phyloP scores from a whole-genome alignment of 306 rosid genomes.

The Hippophae tibetana region DNA sequence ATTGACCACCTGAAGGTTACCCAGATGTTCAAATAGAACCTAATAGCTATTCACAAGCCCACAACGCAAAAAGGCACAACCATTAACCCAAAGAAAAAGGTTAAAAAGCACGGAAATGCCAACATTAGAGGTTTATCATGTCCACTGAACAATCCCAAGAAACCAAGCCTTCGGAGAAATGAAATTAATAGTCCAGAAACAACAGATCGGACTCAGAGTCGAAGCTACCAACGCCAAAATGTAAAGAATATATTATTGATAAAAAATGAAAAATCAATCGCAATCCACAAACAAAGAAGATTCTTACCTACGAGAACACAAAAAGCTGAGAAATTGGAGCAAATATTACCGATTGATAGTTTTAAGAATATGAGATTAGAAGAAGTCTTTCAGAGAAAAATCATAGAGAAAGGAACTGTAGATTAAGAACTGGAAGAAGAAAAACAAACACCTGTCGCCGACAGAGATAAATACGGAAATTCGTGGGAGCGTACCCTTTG shows the following conservation, averaged over 20 bases:
- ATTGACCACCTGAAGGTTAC: constrained; percentile 23
- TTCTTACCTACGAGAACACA: constrained; percentile 27
- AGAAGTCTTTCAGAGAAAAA: not conserved
- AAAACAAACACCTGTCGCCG: constrained; percentile 22
- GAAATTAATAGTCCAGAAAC: not conserved
- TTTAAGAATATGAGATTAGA: constrained; percentile 8
- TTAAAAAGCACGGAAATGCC: not conserved
- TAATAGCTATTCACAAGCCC: not conserved
- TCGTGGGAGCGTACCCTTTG: constrained; percentile 2
- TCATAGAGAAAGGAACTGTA: not conserved
- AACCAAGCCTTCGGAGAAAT: not conserved
- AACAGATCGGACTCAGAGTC: constrained; percentile 7
- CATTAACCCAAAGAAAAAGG: constrained; percentile 3
- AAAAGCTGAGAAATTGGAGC: constrained; percentile 9
- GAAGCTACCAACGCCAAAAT: not conserved
- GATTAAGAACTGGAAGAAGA: not conserved
- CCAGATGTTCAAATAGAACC: constrained; percentile 31
- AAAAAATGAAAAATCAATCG: not conserved
- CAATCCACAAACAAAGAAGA: constrained; percentile 10
- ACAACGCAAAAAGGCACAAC: constrained; percentile 1
- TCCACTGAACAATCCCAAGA: constrained; percentile 6
- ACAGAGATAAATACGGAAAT: constrained; percentile 5
- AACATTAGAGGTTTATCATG: constrained; percentile 37
- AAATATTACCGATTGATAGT: not conserved
- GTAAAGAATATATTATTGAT: not conserved